Base-by-base conservation (phyloP, 2,329 filamentous ascomycete species). In the Penicillium sp. region DNA sequence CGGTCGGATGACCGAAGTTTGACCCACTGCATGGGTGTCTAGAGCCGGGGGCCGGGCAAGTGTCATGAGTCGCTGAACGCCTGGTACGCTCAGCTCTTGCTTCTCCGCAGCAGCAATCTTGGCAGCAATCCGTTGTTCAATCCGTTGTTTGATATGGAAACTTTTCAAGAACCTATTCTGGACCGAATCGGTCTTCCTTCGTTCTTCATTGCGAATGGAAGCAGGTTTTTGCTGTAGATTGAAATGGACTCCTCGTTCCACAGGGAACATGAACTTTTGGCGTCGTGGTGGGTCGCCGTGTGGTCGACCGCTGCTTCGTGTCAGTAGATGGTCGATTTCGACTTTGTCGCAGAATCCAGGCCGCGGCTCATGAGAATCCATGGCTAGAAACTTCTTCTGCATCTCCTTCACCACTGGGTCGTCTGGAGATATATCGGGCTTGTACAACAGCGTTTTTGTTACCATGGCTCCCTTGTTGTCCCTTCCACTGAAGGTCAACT, bases 401-500 rank as follows among this genome's bases (percentile, higher is more conserved):
- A 85, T 66, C 2, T 76, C 68, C 46, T 75, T 74, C 14, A 85
- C 76, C n/a, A 75, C 57, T 2, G 75, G 71, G 43, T 79, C 76
- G 11, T 73, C 71, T 6, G 78, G 67, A 6, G 73, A 66, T 32
- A 84, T 70, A 2, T 79, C 71, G 18, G 78, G 73, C 46, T 77
- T 74, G 10, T 75, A 75, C 27, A 86, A 62, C 14, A 87, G 77
- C 5, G 71, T 75, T 51, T 78, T 81, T n/a, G 74, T 79, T 16
- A 80, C 72, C 62, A 78, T 77, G 4, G 76, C 63, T 1, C 81
- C 81, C 52, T 77, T 77, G 29, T 66, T 71, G 16, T 78, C 75
- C 55, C 71, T 75, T 59, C 82, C 83, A 14, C 74, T 75, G 63
- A 85, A 85, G 1, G 71, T 77, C 43, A 83, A 66, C 56, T 81